Base-by-base conservation (phyloP, 73 alveolate species). In the Stentor coeruleus region DNA sequence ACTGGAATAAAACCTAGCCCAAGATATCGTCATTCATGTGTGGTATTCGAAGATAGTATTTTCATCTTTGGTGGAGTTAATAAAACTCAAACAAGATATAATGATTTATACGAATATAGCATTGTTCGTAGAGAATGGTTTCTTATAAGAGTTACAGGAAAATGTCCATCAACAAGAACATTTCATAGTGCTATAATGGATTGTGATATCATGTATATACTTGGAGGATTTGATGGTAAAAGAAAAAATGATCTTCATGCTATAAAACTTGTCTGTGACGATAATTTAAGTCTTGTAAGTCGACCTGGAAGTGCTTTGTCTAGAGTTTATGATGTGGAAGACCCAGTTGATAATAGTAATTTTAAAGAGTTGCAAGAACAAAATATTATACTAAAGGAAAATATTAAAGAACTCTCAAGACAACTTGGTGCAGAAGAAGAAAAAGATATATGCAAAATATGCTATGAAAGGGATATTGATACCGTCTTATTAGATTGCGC, bases 11-110 rank as follows among this genome's bases (percentile, higher is more conserved):
- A 58, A 20, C 85, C 90, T 3, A n/a, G n/a, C n/a, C n/a, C n/a
- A n/a, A 81, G 97, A 4, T 93, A 91, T 81, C 82, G 98, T 3
- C 98, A 93, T 81, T 80, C 92, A 1, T 96, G 96, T 0, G 96
- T 93, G 38, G 87, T 84, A 2, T 60, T 89, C 76, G 92, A 89
- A 11, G 85, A 82, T 28, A 74, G 91, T 58, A 91, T 93, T 95
- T 91, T 91, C 79, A 80, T 92, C 41, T 93, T 93, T 39, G 98
- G 98, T 0, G 98, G 98, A n/a, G 96, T 93, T 11, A 94, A 93
- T 85, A 91, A 91, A 57, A 81, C 86, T 38, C 91, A 90, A 58
- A 28, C 83, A 73, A 66, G 98, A n/a, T 93, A 88, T 76, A 75
- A 76, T 39, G 96, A 87, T 58, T 31, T 86, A 4, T 83, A 74